phyloP scores from a whole-genome alignment of 331 rosid genomes.

The Malus hybrid region DNA sequence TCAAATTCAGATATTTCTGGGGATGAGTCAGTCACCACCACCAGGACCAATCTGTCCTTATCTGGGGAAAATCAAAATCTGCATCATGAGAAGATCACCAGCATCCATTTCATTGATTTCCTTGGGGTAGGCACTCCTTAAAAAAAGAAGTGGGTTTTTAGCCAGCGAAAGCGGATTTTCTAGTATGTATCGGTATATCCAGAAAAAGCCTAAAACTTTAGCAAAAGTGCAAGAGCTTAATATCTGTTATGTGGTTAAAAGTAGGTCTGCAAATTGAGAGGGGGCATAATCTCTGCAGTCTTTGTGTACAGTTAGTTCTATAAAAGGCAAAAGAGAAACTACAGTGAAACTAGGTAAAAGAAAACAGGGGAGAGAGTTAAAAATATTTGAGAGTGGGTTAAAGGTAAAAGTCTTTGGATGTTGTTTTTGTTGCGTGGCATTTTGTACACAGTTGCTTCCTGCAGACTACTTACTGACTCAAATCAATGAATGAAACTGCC shows the following conservation, averaged over 20 bases:
- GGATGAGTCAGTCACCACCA: slow-evolving; percentile 58
- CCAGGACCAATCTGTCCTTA: slow-evolving; percentile 33
- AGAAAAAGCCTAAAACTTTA: background rate
- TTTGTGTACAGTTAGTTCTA: slow-evolving; percentile 7
- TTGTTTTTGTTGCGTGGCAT: slow-evolving; percentile 18
- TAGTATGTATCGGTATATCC: too few relatives aligned
- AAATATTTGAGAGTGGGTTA: background rate
- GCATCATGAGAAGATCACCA: slow-evolving; percentile 7
- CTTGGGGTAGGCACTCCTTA: slow-evolving; percentile 63
- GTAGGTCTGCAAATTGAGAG: background rate
- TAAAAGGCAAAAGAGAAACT: background rate
- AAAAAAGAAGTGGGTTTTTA: background rate
- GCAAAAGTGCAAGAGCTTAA: background rate
- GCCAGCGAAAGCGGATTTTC: too few relatives aligned
- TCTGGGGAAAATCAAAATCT: slow-evolving; percentile 23
- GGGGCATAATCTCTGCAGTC: background rate
- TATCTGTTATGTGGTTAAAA: background rate
- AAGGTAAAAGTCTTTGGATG: slow-evolving; percentile 8
- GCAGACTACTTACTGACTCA: slow-evolving; percentile 4
- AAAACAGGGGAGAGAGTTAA: background rate
- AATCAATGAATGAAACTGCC: slow-evolving; percentile 17
- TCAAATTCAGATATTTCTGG: slow-evolving; percentile 60
- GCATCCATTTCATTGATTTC: slow-evolving; percentile 59
- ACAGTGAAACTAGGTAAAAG: background rate
- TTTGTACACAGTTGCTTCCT: slow-evolving; percentile 28